Evolutionary conservation across 495 filamentous ascomycete genomes (phyloP).

Genomic region (Aspergillus bridgeri): DNA sequence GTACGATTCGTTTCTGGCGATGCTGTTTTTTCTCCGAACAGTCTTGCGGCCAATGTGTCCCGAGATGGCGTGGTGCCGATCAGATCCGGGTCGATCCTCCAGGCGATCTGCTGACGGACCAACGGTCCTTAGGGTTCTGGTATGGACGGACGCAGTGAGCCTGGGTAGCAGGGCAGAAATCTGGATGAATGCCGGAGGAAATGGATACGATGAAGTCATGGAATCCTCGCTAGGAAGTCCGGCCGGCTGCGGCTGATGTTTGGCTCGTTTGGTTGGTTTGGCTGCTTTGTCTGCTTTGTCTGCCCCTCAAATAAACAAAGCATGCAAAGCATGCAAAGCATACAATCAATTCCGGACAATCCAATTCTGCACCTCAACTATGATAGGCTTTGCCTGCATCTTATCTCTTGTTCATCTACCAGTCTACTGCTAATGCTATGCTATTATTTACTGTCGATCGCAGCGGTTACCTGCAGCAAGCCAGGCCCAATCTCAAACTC

Average conservation of each 20-base stretch:
- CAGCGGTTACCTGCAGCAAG: background rate
- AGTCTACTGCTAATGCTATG: too few relatives aligned
- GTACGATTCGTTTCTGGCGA: background rate
- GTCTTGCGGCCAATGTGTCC: constrained; percentile 2
- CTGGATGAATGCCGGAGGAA: too few relatives aligned
- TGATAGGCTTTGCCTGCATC: background rate
- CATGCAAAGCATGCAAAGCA: too few relatives aligned
- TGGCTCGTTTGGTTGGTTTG: background rate
- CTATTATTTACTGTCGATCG: background rate
- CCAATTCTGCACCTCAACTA: background rate
- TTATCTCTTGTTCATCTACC: background rate
- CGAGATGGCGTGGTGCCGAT: constrained; percentile 10
- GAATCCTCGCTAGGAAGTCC: too few relatives aligned
- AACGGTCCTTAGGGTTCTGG: too few relatives aligned
- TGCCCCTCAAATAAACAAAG: too few relatives aligned
- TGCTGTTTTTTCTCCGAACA: background rate
- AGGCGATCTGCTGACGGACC: background rate
- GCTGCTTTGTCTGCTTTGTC: too few relatives aligned
- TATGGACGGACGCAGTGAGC: too few relatives aligned
- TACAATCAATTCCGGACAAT: background rate
- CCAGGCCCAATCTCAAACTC: background rate
- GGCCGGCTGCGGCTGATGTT: too few relatives aligned
- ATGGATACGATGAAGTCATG: background rate
- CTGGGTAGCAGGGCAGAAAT: too few relatives aligned
- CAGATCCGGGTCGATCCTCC: background rate